Percentiles rank a stretch among this genome's conserved stretches.
Evolutionary conservation across 2,329 filamentous ascomycete genomes (phyloP).

Genomic region (Stagonosporopsis cucurbitacearum): DNA sequence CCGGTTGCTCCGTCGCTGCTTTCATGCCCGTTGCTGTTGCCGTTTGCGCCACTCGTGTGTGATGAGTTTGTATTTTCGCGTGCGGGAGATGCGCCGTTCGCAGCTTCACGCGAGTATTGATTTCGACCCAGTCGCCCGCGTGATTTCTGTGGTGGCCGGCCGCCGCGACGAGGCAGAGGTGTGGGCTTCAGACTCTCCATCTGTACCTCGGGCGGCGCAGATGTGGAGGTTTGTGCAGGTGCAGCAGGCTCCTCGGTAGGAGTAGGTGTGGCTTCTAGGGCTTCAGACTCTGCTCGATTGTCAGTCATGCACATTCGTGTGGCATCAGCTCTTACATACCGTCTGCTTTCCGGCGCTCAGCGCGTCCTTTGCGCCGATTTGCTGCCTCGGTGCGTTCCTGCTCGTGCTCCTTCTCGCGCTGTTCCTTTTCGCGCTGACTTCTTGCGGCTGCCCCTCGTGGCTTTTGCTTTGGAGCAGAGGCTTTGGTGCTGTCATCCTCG

Average conservation of each 20-base stretch:
- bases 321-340: conserved; percentile 58
- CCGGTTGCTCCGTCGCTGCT: conserved; percentile 63
- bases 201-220: conserved; percentile 36
- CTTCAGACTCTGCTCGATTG: conserved; percentile 38
- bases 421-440: conserved; percentile 67
- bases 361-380: conserved; percentile 80
- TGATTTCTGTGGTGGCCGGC: conserved; percentile 44
- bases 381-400: conserved; percentile 74
- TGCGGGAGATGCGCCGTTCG: conserved; percentile 44
- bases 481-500: conserved; percentile 67
- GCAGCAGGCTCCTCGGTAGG: conserved; percentile 39
- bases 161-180: conserved; percentile 41
- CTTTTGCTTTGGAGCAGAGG: conserved; percentile 54
- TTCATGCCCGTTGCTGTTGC: conserved; percentile 50
- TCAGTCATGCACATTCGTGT: conserved; percentile 28
- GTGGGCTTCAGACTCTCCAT: conserved; percentile 35
- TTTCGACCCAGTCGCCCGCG: conserved; percentile 47
- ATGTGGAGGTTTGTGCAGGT: conserved; percentile 30
- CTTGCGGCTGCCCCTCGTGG: conserved; percentile 55
- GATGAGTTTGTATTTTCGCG: conserved; percentile 41
- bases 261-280: conserved; percentile 31
- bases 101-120: conserved; percentile 46
- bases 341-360: conserved; percentile 80
- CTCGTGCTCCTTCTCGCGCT: conserved; percentile 71
- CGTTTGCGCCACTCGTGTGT: conserved; percentile 41